These are phyloP conservation scores for Metarhizium brunneum DNA, from an alignment of 2,329 filamentous ascomycete genomes.

Conservation along the genomic window DNA sequence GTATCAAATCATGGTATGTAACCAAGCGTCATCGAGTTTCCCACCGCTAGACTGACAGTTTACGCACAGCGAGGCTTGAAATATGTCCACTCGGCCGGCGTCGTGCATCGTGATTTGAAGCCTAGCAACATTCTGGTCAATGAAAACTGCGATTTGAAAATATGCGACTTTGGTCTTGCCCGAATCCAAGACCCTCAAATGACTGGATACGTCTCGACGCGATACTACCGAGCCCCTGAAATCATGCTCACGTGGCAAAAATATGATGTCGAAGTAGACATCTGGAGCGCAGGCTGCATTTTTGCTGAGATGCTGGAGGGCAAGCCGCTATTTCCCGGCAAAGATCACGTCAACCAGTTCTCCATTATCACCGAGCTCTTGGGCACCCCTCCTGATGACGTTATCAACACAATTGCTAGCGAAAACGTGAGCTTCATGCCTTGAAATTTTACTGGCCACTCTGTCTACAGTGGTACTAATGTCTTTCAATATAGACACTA, in stretches of 20 bases:
- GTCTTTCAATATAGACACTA: constrained; percentile 54
- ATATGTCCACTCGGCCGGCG: constrained; percentile 97
- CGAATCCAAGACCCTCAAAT: constrained; percentile 98
- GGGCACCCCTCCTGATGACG: constrained; percentile 93
- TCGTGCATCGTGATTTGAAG: constrained; percentile 95
- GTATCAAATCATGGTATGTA: constrained; percentile 89
- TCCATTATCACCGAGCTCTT: constrained; percentile 98
- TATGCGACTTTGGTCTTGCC: constrained; percentile 96
- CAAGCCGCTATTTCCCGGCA: constrained; percentile 95
- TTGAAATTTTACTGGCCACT: background rate
- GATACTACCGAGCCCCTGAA: constrained; percentile 97
- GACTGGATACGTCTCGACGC: constrained; percentile 97
- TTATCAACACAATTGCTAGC: constrained; percentile 96
- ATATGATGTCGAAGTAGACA: constrained; percentile 97
- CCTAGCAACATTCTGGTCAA: constrained; percentile 99
- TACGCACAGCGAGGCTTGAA: constrained; percentile 74
- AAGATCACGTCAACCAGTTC: constrained; percentile 99
- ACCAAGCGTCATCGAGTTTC: background rate
- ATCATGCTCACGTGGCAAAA: constrained; percentile 99
- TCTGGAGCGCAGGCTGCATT: constrained; percentile 98
- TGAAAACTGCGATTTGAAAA: constrained; percentile 99
- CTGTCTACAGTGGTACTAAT: constrained; percentile 8
- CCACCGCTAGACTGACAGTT: constrained; percentile 7
- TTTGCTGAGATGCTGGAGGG: constrained; percentile 99
- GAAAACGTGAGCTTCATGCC: constrained; percentile 67